These are phyloP conservation scores for Citeromyces nyonsensis DNA, from an alignment of 805 yeast genomes.

Conservation along the genomic window DNA sequence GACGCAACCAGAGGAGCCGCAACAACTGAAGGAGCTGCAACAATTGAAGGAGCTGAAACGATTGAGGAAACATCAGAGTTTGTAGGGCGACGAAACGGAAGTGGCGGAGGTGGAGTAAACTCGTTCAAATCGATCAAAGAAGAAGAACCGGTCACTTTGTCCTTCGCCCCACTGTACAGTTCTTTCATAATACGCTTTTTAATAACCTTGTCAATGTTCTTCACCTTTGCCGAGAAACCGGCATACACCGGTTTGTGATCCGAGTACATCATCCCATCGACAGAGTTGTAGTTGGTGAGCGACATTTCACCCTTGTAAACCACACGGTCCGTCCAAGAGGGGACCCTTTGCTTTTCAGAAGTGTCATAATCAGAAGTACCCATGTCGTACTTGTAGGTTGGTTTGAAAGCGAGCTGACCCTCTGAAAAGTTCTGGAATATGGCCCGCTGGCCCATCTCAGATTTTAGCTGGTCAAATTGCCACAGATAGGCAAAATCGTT, in stretches of 20 bases:
- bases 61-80: no score
- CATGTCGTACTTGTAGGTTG: conserved; percentile 87
- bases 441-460: conserved; percentile 56
- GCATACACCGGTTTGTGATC: conserved; percentile 81
- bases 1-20: no score
- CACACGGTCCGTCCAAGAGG: conserved; percentile 94
- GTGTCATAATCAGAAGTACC: conserved; percentile 73
- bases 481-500: conserved; percentile 34
- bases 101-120: conserved; percentile 1
- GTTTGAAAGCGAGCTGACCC: conserved; percentile 59
- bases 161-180: conserved; percentile 43
- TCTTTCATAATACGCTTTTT: conserved; percentile 39
- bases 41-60: no score
- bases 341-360: conserved; percentile 83
- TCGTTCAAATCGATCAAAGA: conserved; percentile 16
- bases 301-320: conserved; percentile 31
- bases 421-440: conserved; percentile 71
- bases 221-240: conserved; percentile 41
- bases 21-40: no score
- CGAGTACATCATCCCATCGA: conserved; percentile 40
- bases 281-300: conserved; percentile 40
- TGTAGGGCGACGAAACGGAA: no score
- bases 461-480: conserved; percentile 63
- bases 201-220: conserved; percentile 48
- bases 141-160: conserved; percentile 6